These are phyloP conservation scores for Wickerhamiella nectarea DNA, from an alignment of 805 yeast genomes.

Conservation along the genomic window DNA sequence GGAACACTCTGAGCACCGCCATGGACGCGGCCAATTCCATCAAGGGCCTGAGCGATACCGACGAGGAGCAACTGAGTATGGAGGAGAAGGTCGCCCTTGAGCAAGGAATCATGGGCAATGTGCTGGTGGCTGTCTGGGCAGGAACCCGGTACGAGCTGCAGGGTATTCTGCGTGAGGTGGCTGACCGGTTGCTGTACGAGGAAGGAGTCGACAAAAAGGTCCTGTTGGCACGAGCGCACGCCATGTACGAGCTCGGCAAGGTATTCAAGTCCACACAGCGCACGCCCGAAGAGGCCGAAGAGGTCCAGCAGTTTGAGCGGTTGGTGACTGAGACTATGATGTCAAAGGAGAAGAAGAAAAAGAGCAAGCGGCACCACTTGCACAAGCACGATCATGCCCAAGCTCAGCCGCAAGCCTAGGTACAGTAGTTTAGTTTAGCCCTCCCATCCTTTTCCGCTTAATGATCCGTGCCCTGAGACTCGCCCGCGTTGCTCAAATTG, in stretches of 20 bases:
- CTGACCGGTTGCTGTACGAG: constrained; percentile 65
- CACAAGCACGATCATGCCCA: not conserved
- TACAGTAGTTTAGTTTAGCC: too few relatives aligned
- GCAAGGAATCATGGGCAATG: constrained; percentile 69
- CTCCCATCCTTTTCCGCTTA: too few relatives aligned
- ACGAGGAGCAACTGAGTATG: constrained; percentile 44
- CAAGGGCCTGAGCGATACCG: constrained; percentile 61
- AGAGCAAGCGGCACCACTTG: constrained; percentile 2
- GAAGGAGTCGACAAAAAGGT: constrained; percentile 44
- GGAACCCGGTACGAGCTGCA: constrained; percentile 80
- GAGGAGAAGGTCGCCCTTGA: constrained; percentile 67
- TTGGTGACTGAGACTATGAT: constrained; percentile 71
- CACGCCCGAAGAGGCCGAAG: constrained; percentile 81
- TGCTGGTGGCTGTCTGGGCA: constrained; percentile 90
- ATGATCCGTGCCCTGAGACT: too few relatives aligned
- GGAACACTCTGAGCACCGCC: constrained; percentile 68
- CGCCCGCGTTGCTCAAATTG: too few relatives aligned
- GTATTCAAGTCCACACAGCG: constrained; percentile 55
- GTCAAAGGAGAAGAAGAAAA: constrained; percentile 39
- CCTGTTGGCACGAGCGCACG: constrained; percentile 66
- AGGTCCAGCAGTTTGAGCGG: constrained; percentile 71
- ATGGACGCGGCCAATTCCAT: constrained; percentile 72
- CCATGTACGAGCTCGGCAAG: constrained; percentile 56
- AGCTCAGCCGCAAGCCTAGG: too few relatives aligned
- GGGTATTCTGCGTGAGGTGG: constrained; percentile 64